phyloP scores from a whole-genome alignment of 768 basidiomycete genomes.

The Cantharellus cinnabarinus region DNA sequence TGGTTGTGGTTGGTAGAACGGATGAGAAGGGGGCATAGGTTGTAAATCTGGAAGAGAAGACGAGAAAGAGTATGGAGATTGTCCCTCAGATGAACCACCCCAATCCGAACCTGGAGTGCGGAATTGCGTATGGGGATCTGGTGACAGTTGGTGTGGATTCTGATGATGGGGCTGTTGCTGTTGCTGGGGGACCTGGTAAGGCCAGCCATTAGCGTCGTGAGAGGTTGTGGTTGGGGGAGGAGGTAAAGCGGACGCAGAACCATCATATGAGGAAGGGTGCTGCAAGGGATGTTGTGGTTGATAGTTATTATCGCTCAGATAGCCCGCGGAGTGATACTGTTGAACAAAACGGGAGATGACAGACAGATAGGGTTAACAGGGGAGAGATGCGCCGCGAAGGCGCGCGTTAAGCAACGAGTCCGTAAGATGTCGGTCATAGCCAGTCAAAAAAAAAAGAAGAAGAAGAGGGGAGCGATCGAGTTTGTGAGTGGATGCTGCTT shows the following conservation, averaged over 20 bases:
- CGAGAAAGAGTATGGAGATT: neutral
- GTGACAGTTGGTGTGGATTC: neutral
- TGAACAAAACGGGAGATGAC: too few relatives aligned
- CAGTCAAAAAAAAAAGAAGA: too few relatives aligned
- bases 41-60: neutral
- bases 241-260: neutral
- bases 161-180: neutral
- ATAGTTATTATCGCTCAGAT: too few relatives aligned
- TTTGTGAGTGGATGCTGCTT: too few relatives aligned
- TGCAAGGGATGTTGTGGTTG: too few relatives aligned
- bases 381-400: too few relatives aligned
- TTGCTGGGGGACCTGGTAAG: neutral
- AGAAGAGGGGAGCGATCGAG: too few relatives aligned
- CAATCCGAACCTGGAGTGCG: neutral
- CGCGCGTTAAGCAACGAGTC: too few relatives aligned
- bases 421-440: too few relatives aligned
- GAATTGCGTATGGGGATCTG: neutral
- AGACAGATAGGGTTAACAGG: too few relatives aligned
- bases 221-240: neutral
- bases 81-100: neutral
- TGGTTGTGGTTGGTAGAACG: neutral
- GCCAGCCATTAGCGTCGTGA: neutral
- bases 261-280: too few relatives aligned
- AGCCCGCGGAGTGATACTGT: too few relatives aligned
- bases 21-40: neutral